Evolutionary conservation across 2,329 filamentous ascomycete genomes (phyloP), one percentile per base, ranked within the genome.

Genomic region (Cytospora leucostoma): DNA sequence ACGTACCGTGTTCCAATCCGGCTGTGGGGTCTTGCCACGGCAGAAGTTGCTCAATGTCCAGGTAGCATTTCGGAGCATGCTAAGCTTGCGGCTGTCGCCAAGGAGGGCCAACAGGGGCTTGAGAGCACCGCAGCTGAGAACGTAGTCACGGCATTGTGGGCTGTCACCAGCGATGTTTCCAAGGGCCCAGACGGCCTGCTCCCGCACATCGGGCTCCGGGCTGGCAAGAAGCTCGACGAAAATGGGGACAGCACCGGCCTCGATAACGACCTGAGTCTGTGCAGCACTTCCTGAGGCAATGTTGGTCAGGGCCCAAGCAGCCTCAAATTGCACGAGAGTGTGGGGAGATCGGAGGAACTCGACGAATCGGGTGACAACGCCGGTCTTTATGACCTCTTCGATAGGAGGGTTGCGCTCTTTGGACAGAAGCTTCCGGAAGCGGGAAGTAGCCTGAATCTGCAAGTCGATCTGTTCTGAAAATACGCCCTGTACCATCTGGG

Each of bases 1-100:
- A 84, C 92, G 79, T 84, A 97, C 93, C 44, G 92, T 97, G 74
- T 88, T 87, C 95, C 95, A 99, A 76, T 99, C 95, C 54, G 95
- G 95, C 81, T 99, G 95, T 58, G 95, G 95, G 10, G 94, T 97
- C 87, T 99, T 99, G 80, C 95, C 95, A 83, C 95, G 92, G 82
- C 95, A 99, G 82, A 99, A 99, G 84, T 99, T 99, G 85, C 95
- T 98, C 63, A 99, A 82, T 52, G 95, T 99, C 95, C 95, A 99
- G 32, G 95, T 99, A 40, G 95, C 95, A 76, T 99, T 99, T 70
- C 95, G 87, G 59, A 99, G 88, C 95, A 99, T 99, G 85, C 93
- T 98, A 64, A 99, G 83, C 84, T 99, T 99, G 74, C 95, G 93
- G 82, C 95, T 97, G 78, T 99, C 95, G 61, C 94, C 94, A 63